phyloP scores from a whole-genome alignment of 768 basidiomycete genomes.

The Kwoniella sp. region DNA sequence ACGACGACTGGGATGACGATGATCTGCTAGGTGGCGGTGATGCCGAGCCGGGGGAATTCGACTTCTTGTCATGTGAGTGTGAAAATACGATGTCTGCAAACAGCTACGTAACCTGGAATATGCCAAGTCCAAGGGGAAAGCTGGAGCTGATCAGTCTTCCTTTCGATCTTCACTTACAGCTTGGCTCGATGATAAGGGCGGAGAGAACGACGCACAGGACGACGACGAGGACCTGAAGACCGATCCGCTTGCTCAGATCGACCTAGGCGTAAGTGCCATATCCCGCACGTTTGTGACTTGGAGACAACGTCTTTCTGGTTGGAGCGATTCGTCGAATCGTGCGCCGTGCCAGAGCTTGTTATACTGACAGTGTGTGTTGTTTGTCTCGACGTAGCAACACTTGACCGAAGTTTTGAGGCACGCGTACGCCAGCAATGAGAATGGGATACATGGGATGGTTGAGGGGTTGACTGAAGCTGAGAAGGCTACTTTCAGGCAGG shows the following conservation, averaged over 20 bases:
- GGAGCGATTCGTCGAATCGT: neutral
- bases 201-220: slow-evolving; percentile 69
- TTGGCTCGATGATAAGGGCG: slow-evolving; percentile 69
- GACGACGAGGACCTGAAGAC: slow-evolving; percentile 83
- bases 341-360: too few species aligned
- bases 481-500: slow-evolving; percentile 50
- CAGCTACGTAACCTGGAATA: neutral
- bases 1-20: slow-evolving; percentile 94
- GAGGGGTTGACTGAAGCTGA: slow-evolving; percentile 44
- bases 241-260: slow-evolving; percentile 83
- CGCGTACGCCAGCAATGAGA: slow-evolving; percentile 52
- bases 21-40: slow-evolving; percentile 62
- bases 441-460: slow-evolving; percentile 52
- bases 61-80: slow-evolving; percentile 69
- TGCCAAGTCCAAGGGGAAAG: neutral
- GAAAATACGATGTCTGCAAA: too few species aligned
- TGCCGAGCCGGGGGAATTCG: slow-evolving; percentile 70
- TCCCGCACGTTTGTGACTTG: too few species aligned
- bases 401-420: slow-evolving; percentile 49
- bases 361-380: too few species aligned
- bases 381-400: slow-evolving; percentile 53
- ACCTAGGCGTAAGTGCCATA: slow-evolving; percentile 64
- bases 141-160: neutral
- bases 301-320: too few species aligned
- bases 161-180: slow-evolving; percentile 18